phyloP scores from a whole-genome alignment of 176 grass and related monocot genomes.

The Stipa capillata region DNA sequence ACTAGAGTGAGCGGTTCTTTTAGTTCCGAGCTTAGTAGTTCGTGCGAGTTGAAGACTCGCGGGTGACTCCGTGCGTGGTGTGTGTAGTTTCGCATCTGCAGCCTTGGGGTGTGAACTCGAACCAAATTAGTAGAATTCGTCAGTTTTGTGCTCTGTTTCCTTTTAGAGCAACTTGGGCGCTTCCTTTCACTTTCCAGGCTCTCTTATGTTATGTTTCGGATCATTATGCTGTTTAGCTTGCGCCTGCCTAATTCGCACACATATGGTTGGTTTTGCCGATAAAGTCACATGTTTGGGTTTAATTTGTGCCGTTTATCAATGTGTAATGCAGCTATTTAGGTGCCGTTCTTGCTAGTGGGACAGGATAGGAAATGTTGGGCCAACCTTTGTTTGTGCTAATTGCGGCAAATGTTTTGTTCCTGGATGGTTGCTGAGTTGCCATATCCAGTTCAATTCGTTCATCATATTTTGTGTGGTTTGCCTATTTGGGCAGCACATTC shows the following conservation, averaged over 20 bases:
- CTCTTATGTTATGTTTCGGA: background rate
- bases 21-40: too few species aligned
- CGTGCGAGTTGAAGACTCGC: background rate
- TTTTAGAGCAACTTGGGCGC: background rate
- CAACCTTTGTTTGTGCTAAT: background rate
- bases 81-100: too few species aligned
- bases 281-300: too few species aligned
- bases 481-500: background rate
- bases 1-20: background rate
- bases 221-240: background rate
- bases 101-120: background rate
- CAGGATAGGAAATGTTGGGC: background rate
- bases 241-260: background rate
- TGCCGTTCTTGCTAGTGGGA: background rate
- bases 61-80: background rate
- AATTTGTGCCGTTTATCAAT: background rate
- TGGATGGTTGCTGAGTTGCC: background rate
- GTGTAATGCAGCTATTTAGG: background rate
- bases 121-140: background rate
- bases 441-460: background rate
- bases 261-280: too few species aligned
- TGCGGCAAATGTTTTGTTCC: background rate
- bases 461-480: background rate
- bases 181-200: background rate
- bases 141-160: background rate